Conservation (phyloP, 768 basidiomycete genomes). For the Chalciporus chontae region DNA sequence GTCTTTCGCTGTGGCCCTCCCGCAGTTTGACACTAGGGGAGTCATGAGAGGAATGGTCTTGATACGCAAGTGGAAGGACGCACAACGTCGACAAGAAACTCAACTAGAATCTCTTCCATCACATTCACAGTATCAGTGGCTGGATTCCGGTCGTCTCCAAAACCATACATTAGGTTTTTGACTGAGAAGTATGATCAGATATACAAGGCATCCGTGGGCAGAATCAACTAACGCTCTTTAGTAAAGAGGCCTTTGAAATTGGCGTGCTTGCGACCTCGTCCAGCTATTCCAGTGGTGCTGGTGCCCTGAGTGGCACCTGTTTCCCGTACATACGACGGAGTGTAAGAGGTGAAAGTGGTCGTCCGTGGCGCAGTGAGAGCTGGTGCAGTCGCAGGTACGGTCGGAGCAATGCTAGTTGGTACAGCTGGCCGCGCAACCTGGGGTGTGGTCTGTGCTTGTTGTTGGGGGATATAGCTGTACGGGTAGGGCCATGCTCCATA, state of each 20-base stretch:
- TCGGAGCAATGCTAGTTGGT: constrained; percentile 24
- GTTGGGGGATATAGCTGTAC: constrained; percentile 55
- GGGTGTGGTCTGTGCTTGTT: constrained; percentile 24
- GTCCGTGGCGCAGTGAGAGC: constrained; percentile 33
- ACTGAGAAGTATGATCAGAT: constrained; percentile 43
- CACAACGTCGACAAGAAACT: constrained; percentile 88
- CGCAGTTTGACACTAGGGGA: constrained; percentile 65
- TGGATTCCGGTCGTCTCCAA: constrained; percentile 88
- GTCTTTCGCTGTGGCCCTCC: constrained; percentile 66
- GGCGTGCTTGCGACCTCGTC: constrained; percentile 60
- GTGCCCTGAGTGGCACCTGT: constrained; percentile 34
- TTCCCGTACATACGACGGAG: constrained; percentile 51
- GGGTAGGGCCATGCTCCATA: constrained; percentile 71
- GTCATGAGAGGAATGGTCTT: constrained; percentile 1
- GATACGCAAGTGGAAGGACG: constrained; percentile 31
- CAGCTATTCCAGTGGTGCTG: constrained; percentile 37
- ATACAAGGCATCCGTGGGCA: background rate
- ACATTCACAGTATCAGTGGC: constrained; percentile 85
- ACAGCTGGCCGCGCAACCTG: constrained; percentile 28
- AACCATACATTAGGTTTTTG: constrained; percentile 86
- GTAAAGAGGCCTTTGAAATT: constrained; percentile 73
- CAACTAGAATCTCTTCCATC: constrained; percentile 91
- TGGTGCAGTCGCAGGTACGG: constrained; percentile 30
- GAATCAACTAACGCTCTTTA: constrained; percentile 65
- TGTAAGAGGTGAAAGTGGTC: constrained; percentile 55